A percentile compares a stretch with the other conserved stretches of the same genome.
Evolutionary conservation across 768 basidiomycete genomes (phyloP).

Genomic region (Boletus sp.): DNA sequence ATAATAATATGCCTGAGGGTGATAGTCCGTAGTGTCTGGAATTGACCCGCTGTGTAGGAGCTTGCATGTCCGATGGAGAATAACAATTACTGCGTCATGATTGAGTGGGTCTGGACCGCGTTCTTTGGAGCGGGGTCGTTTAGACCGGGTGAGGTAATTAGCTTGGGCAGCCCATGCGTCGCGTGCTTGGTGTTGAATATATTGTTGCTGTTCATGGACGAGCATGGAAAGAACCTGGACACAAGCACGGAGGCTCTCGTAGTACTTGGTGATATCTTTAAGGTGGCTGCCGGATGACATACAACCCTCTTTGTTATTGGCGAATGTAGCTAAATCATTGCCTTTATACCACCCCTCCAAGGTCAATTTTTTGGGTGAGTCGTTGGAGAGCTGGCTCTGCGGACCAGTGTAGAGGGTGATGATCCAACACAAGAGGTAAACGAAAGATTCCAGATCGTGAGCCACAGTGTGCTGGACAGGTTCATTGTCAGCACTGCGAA

Average conservation of each 20-base stretch:
- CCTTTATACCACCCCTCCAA: neutral
- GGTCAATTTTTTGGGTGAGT: neutral
- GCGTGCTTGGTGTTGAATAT: neutral
- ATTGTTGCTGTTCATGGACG: neutral
- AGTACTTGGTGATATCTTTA: neutral
- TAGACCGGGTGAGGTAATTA: neutral
- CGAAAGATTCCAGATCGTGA: neutral
- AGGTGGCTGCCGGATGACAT: neutral
- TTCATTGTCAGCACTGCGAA: neutral
- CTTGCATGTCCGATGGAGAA: neutral
- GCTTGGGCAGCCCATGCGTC: neutral
- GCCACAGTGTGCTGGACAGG: neutral
- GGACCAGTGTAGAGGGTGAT: neutral
- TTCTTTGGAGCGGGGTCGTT: neutral
- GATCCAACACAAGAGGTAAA: neutral
- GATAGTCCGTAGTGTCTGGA: neutral
- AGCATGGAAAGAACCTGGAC: neutral
- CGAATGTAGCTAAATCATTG: neutral
- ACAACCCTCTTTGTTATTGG: neutral
- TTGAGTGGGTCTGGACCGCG: neutral
- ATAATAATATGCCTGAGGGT: neutral
- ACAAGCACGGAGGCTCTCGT: neutral
- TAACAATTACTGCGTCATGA: neutral
- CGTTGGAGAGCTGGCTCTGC: neutral
- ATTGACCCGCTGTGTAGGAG: neutral